Base-by-base conservation (phyloP, 2,329 filamentous ascomycete genomes). In the Pseudogymnoascus sp. region DNA sequence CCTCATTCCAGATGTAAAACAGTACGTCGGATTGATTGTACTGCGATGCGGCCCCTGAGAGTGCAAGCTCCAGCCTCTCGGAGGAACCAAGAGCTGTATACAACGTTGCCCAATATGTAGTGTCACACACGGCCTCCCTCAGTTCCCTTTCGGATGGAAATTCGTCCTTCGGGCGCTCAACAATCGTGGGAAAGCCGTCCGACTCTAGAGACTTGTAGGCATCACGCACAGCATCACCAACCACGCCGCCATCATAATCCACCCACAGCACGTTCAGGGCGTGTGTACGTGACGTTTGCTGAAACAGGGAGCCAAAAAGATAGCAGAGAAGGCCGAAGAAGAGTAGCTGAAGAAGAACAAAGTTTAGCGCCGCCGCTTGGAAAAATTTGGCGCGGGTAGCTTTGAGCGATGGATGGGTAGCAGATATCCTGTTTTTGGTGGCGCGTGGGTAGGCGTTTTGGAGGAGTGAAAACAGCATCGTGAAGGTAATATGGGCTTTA, bases 231-330 rank as follows among this genome's bases (percentile, higher is more conserved):
- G 74, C 67, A 4, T 67, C 27, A 27, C 75, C 74, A 40, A 77
- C 66, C 2, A 77, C 69, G 52, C 78, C 76, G 3, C 80, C 81
- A 69, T 88, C 85, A 65, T 87, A 86, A 69, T 87, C 83, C 29
- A 88, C 84, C 1, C 87, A 79, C 64, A 82, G 80, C 7, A 88
- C 76, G 2, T 75, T 76, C 6, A 87, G 71, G 0, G 74, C 72
- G 2, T 72, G 73, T 15, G 80, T 72, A 60, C 70, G 69, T 2
- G 62, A 39, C 0, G 45, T 60, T 12, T 69, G 67, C 10, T 71
- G 60, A 25, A 69, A 75, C 0, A 72, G 59, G 1, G 72, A 62
- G 1, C 74, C 74, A 37, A 74, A 75, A 15, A 76, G 68, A 36
- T 75, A 76, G n/a, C 37, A 61, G 13, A 70, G 66, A 5, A 67